Conservation (phyloP, 1,284 basidiomycete genomes). For the Puccinia coronata region DNA sequence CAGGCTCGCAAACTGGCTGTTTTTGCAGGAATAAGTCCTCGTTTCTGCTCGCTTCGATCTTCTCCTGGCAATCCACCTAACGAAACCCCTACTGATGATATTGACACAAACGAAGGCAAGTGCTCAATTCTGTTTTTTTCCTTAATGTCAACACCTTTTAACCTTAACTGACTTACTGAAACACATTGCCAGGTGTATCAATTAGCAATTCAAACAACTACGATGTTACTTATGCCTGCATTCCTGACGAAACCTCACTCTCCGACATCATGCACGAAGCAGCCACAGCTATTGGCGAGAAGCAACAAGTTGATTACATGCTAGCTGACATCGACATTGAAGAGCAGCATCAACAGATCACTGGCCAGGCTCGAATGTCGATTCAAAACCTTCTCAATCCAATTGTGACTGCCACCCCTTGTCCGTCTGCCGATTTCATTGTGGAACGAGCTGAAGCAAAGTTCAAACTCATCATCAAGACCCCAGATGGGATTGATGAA, state of each 20-base stretch:
- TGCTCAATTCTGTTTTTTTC: no score
- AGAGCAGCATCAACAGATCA: neutral
- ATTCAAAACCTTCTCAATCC: neutral
- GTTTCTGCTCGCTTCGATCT: no score
- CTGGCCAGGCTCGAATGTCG: neutral
- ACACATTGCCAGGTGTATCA: conserved; percentile 20
- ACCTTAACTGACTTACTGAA: no score
- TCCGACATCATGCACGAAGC: neutral
- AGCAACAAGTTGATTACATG: neutral
- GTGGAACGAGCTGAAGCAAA: no score
- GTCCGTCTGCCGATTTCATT: neutral
- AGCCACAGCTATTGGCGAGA: neutral
- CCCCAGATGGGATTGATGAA: neutral
- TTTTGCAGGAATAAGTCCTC: no score
- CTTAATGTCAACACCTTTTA: no score
- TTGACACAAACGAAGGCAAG: no score
- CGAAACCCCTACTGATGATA: no score
- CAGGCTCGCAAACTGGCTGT: no score
- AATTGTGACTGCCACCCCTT: neutral
- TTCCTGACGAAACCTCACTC: neutral
- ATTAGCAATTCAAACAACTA: neutral
- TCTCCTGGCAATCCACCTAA: no score
- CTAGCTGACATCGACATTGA: neutral
- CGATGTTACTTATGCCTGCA: neutral
- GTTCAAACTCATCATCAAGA: neutral